Evolutionary conservation across 2,329 filamentous ascomycete species (phyloP).

Genomic region (Fonsecaea pedrosoi): DNA sequence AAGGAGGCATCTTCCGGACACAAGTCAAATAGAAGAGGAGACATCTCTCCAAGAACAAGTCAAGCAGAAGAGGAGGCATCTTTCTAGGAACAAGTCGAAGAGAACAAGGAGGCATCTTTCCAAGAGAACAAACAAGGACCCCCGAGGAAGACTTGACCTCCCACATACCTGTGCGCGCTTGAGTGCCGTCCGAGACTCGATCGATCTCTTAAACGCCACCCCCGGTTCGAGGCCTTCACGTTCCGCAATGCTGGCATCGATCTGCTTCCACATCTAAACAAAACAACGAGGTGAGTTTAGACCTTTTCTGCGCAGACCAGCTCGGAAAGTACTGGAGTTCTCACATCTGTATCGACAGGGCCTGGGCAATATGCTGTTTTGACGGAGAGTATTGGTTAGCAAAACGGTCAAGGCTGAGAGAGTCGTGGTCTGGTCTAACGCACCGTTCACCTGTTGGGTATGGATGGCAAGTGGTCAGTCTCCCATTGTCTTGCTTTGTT

Average conservation of each 20-base stretch:
- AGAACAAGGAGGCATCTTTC: not conserved
- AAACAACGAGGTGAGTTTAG: not conserved
- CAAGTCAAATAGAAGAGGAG: too few relatives aligned
- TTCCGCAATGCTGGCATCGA: conserved; percentile 65
- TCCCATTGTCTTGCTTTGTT: not conserved
- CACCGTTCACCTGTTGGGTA: not conserved
- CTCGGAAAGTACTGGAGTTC: conserved; percentile 36
- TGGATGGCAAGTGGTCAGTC: not conserved
- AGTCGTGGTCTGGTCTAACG: not conserved
- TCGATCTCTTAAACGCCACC: conserved; percentile 62
- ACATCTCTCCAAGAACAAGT: not conserved
- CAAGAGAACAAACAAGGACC: not conserved
- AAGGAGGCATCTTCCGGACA: too few relatives aligned
- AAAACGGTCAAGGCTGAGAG: not conserved
- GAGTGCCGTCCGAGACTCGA: conserved; percentile 60
- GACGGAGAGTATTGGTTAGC: not conserved
- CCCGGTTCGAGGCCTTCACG: conserved; percentile 58
- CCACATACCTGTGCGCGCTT: conserved; percentile 50
- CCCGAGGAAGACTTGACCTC: not conserved
- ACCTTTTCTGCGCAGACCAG: too few relatives aligned
- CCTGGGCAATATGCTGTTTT: conserved; percentile 65
- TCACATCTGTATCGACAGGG: conserved; percentile 62
- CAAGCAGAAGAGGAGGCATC: too few relatives aligned
- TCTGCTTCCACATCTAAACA: conserved; percentile 67
- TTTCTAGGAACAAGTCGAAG: not conserved